Base-by-base conservation (phyloP, 2,329 filamentous ascomycete species). In the Fusarium sp. region DNA sequence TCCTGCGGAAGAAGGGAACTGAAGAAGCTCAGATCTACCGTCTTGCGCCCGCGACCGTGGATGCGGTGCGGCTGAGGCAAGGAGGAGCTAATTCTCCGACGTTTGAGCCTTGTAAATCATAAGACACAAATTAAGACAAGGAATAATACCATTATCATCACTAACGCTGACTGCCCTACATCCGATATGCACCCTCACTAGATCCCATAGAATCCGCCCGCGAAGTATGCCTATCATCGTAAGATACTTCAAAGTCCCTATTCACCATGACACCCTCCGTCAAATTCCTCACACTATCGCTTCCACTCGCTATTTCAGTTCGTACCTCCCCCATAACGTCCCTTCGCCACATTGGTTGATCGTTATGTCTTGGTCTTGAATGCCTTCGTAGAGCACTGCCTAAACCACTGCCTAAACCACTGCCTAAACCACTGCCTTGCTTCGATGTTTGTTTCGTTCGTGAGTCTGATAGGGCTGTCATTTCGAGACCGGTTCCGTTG, bases 211-310 rank as follows among this genome's bases (percentile, higher is more conserved):
- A 77, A 16, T 74, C 73, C 4, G 70, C 64, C 0, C 70, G 21
- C 1, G 74, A 72, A 40, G 44, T 10, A 23, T 74, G 61, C 33
- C 67, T 64, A 0, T 75, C 75, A 15, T 77, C 73, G 47, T 77
- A 77, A 40, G 70, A 73, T 46, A 75, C 57, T n/a, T 77, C 75
- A 19, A 77, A 77, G 23, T 77, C 75, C 2, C 67, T 68, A 16
- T 69, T 71, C 2, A 77, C 75, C 49, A 77, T 56, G 1, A 77
- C 75, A 0, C 75, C 75, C 21, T 77, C 75, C 1, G 75, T 77
- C 46, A 77, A 35, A 43, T 77, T 77, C 13, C 65, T 57, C 19
- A 77, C 73, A 18, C 75, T 77, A 8, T 77, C 75, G 5, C 75
- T 77, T 2, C 75, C 73, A 1, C 69, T 71, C 1, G 59, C 52